Percentiles rank a stretch among this genome's conserved stretches.
These are phyloP conservation scores for Colletotrichum destructivum DNA, from an alignment of 2,329 filamentous ascomycete species.

Conservation along the genomic window DNA sequence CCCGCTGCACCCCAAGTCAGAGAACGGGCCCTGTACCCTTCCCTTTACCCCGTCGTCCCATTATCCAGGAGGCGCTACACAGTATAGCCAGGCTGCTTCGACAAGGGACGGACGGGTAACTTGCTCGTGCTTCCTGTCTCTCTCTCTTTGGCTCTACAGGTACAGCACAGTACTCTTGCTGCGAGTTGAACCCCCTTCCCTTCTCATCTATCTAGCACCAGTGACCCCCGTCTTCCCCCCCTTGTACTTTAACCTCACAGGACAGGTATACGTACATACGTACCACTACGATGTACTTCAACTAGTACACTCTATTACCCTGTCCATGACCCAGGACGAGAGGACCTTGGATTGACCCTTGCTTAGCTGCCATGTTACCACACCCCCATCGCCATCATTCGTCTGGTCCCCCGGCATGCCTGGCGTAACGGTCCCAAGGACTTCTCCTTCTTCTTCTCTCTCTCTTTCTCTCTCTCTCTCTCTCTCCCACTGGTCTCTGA, in stretches of 20 bases:
- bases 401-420: constrained; percentile 37
- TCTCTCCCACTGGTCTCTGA: constrained; percentile 46
- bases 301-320: not conserved
- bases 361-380: constrained; percentile 37
- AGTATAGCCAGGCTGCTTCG: constrained; percentile 46
- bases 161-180: not conserved
- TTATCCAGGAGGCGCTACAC: constrained; percentile 57
- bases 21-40: constrained; percentile 42
- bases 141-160: not conserved
- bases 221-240: constrained; percentile 30
- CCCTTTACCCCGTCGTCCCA: constrained; percentile 46
- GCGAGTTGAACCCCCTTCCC: not conserved
- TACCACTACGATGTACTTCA: constrained; percentile 33
- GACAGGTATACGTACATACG: constrained; percentile 8
- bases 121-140: not conserved
- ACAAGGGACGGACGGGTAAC: constrained; percentile 5
- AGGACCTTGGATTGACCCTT: constrained; percentile 37
- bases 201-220: constrained; percentile 35
- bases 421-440: constrained; percentile 46
- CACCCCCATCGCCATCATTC: constrained; percentile 45
- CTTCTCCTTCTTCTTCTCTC: too few species aligned
- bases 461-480: constrained; percentile 25
- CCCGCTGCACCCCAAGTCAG: constrained; percentile 57
- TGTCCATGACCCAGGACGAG: constrained; percentile 34
- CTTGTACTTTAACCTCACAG: constrained; percentile 43